A percentile compares a stretch with the other conserved stretches of the same genome.
Conservation (phyloP, 2,329 filamentous ascomycete genomes). For the Tolypocladium guangdongense region DNA sequence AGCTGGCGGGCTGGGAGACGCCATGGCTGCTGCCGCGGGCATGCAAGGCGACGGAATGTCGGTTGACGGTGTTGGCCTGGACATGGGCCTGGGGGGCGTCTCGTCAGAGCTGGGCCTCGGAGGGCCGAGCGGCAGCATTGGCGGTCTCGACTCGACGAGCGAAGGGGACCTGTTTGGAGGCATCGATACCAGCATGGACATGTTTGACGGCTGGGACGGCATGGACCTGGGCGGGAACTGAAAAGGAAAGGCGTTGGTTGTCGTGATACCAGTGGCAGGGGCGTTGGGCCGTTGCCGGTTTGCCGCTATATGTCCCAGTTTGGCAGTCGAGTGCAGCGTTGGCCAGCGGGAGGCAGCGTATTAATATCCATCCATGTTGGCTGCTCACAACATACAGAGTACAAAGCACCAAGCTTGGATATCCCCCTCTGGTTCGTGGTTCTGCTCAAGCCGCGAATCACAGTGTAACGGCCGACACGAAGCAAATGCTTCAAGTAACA, state of each 20-base stretch:
- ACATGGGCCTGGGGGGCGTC: constrained; percentile 29
- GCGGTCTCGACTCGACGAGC: constrained; percentile 17
- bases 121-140: constrained; percentile 19
- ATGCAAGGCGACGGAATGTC: constrained; percentile 27
- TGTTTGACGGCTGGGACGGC: constrained; percentile 29
- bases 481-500: too few species aligned
- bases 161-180: constrained; percentile 29
- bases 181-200: constrained; percentile 30
- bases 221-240: constrained; percentile 20
- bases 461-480: too few species aligned
- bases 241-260: not conserved
- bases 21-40: constrained; percentile 31
- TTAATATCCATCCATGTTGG: too few species aligned
- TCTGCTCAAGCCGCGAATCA: too few species aligned
- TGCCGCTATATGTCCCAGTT: too few species aligned
- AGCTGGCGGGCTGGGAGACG: constrained; percentile 26
- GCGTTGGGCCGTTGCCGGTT: not conserved
- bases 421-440: too few species aligned
- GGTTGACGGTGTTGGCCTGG: constrained; percentile 32
- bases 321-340: too few species aligned
- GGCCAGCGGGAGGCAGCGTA: too few species aligned
- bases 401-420: too few species aligned
- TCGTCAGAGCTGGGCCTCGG: constrained; percentile 27
- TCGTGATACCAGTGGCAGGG: not conserved
- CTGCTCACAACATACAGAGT: too few species aligned